These are phyloP conservation scores for Inga leiocalycina DNA, from an alignment of 306 rosid genomes.

Conservation along the genomic window DNA sequence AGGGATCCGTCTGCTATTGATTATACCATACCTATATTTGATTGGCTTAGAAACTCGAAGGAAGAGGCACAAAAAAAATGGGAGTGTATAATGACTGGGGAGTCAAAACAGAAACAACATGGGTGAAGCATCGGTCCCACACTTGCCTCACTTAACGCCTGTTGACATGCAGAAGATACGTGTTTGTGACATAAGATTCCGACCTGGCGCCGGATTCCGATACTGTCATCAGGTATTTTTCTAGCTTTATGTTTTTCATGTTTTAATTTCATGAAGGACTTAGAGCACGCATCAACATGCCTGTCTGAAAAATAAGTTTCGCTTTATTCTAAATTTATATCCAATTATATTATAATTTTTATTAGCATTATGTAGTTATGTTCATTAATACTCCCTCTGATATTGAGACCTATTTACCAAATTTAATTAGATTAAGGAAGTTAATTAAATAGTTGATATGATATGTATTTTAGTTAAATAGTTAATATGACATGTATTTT, in stretches of 20 bases:
- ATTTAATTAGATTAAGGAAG: no score
- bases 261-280: neutral
- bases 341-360: no score
- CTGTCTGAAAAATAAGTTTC: neutral
- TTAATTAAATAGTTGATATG: no score
- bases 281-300: neutral
- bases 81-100: conserved; percentile 73
- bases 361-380: no score
- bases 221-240: conserved; percentile 84
- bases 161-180: conserved; percentile 64
- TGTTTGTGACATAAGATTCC: conserved; percentile 69
- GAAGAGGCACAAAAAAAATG: conserved; percentile 75
- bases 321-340: no score
- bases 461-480: no score
- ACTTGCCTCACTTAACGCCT: conserved; percentile 61
- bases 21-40: conserved; percentile 57
- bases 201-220: conserved; percentile 84
- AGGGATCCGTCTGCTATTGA: conserved; percentile 30
- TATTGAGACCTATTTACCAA: no score
- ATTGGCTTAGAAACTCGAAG: conserved; percentile 78
- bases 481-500: no score
- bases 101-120: conserved; percentile 59
- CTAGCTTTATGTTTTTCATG: neutral
- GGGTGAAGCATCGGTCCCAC: conserved; percentile 55
- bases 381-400: no score